Evolutionary conservation across 306 rosid species (phyloP), one percentile per base, ranked within the genome.

Genomic region (Cicer judaicum): DNA sequence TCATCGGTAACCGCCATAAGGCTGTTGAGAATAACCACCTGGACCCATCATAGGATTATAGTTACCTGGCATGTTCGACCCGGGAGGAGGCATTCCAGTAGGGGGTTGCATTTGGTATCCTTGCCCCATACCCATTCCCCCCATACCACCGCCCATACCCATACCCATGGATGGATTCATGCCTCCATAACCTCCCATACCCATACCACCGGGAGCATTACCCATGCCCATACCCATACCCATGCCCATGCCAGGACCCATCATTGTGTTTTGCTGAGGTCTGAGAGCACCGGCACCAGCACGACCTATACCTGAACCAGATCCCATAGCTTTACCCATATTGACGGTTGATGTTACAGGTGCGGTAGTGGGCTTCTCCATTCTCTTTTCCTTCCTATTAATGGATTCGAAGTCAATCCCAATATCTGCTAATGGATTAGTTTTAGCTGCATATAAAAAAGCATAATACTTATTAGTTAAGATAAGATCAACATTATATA

Each of bases 261-360:
- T 78, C 96, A 88, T 84, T 4, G 79, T 55, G 60, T 83, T 92
- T 73, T 78, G 50, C 14, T 85, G 68, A 61, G 91, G 60, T 84
- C 98, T 87, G 41, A 95, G 83, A 19, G 79, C 85, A 80, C 92
- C 47, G 0, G 92, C 99, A 79, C 90, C 96, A 1, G 87, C 89
- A 43, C 96, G 96, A 47, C 99, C 99, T 29, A 90, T 70, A 66
- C 99, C 99, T 29, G 99, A 90, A 72, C 98, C 98, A 9, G 99
- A 87, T 77, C 99, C 99, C 99, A 95, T 95, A 55, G 99, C 99
- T 82, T 89, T 95, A 55, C 99, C 99, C 99, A 95, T 95, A 78
- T 47, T 90, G 55, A 92, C 55, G 19, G 98, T 86, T 52, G 99
- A 95, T 72, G 88, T 77, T 10, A 87, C 89, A 47, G 85, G 18